Evolutionary conservation across 179 eudicot genomes (phyloP).

Genomic region (Beta corolliflora): DNA sequence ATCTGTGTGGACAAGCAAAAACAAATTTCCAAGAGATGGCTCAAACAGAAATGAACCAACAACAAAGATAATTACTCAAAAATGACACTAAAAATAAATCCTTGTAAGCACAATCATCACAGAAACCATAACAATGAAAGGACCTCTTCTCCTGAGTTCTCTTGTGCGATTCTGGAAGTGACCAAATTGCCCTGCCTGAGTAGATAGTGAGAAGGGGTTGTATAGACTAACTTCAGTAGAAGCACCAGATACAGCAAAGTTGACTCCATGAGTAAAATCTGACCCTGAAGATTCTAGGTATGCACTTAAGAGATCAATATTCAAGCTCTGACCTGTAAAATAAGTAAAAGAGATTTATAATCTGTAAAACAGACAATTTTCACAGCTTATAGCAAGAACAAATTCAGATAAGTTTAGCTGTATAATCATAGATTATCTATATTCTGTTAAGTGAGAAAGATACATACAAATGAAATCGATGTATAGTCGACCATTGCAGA

Average conservation of each 20-base stretch:
- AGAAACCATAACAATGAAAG: not conserved
- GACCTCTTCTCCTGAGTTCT: constrained; percentile 37
- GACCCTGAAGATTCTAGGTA: no score
- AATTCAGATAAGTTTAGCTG: not conserved
- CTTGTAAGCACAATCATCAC: not conserved
- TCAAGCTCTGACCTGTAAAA: no score
- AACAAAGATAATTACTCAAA: not conserved
- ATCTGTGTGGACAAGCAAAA: no score
- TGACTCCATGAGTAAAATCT: no score
- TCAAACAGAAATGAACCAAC: not conserved
- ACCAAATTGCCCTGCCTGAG: no score
- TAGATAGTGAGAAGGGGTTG: no score
- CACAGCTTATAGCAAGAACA: not conserved
- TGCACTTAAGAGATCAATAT: no score
- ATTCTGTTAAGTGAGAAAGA: not conserved
- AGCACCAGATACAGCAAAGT: no score
- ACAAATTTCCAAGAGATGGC: not conserved
- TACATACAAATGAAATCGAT: constrained; percentile 39
- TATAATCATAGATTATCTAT: not conserved
- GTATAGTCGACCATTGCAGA: constrained; percentile 41
- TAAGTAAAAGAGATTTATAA: no score
- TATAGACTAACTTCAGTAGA: no score
- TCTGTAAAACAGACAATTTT: not conserved
- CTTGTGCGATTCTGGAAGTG: not conserved
- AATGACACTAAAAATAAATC: not conserved